Percentiles rank a stretch among this genome's conserved stretches.
These are phyloP conservation scores for Cercospora canescens DNA, from an alignment of 2,329 filamentous ascomycete genomes.

Conservation along the genomic window DNA sequence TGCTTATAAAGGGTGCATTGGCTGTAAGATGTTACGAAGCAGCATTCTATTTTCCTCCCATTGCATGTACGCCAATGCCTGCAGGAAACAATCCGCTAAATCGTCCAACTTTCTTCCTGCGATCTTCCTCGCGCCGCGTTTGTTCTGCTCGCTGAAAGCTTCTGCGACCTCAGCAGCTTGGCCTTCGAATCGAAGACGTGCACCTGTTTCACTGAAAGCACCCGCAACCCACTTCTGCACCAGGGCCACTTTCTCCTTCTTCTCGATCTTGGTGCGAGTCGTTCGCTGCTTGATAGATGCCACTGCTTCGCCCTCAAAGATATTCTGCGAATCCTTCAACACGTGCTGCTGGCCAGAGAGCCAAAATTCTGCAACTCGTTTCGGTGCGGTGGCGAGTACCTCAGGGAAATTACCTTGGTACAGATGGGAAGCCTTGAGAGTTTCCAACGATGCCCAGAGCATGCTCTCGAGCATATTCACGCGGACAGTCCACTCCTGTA, in stretches of 20 bases:
- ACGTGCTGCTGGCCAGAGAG: slow-evolving; percentile 30
- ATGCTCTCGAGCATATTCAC: slow-evolving; percentile 83
- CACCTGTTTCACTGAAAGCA: slow-evolving; percentile 14
- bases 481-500: slow-evolving; percentile 79
- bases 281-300: slow-evolving; percentile 8
- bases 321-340: slow-evolving; percentile 7
- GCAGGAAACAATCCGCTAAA: slow-evolving; percentile 75
- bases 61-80: slow-evolving; percentile 73
- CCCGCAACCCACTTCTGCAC: slow-evolving; percentile 55
- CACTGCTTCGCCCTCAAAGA: slow-evolving; percentile 10
- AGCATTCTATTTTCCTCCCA: slow-evolving; percentile 65
- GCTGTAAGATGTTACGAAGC: slow-evolving; percentile 6
- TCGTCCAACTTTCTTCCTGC: slow-evolving; percentile 69
- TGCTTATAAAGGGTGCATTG: neutral
- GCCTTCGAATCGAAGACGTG: slow-evolving; percentile 33
- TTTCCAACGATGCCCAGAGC: slow-evolving; percentile 69
- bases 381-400: slow-evolving; percentile 55
- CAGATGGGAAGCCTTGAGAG: slow-evolving; percentile 44
- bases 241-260: slow-evolving; percentile 64
- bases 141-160: slow-evolving; percentile 32
- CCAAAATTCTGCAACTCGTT: slow-evolving; percentile 59
- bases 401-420: slow-evolving; percentile 39
- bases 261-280: slow-evolving; percentile 43
- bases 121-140: slow-evolving; percentile 22
- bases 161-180: slow-evolving; percentile 40